Evolutionary conservation across 2,329 filamentous ascomycete genomes (phyloP), one percentile per base, ranked within the genome.

Genomic region (Alternaria sp.): DNA sequence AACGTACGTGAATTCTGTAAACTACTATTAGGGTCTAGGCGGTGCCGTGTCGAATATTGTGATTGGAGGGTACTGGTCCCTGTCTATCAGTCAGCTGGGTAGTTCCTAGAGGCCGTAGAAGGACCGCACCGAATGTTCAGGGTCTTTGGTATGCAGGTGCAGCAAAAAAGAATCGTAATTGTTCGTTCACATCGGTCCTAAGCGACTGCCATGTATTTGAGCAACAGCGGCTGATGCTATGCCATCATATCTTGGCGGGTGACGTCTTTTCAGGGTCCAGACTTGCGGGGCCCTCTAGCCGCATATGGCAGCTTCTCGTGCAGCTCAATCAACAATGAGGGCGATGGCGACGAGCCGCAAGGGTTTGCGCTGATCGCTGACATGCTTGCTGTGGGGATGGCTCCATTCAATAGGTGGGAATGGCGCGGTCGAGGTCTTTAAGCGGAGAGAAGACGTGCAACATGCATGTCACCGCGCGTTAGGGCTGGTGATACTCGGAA

Each of bases 201-300:
- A 55, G 55, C 45, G 55, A 51, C 15, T 62, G 46, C 37, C 20
- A 41, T 43, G 33, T 62, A 60, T 57, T 63, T 65, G 60, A 54
- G 60, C 44, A 23, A 60, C 20, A 49, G 45, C 51, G 53, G 60
- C 43, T 50, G 46, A 50, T 60, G 51, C 46, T 66, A 64, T 66
- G 63, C 57, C 57, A 55, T 55, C 63, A 66, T 66, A 63, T 33
- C 63, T 66, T 66, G 63, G 63, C 63, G 44, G 46, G 58, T 66
- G 63, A 66, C 63, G 63, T 66, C 58, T 63, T 55, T 51, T 51
- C 60, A 66, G 63, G 63, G 63, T 66, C 63, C 60, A 65, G 59
- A 59, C 55, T 65, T 65, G 63, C 45, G 50, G 63, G 60, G 55
- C 63, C 25, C 21, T 28, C 63, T 63, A 66, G 37, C 63, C 50